A percentile compares a stretch with the other conserved stretches of the same genome.
phyloP scores from a whole-genome alignment of 208 protist genomes.

The Angomonas deanei region DNA sequence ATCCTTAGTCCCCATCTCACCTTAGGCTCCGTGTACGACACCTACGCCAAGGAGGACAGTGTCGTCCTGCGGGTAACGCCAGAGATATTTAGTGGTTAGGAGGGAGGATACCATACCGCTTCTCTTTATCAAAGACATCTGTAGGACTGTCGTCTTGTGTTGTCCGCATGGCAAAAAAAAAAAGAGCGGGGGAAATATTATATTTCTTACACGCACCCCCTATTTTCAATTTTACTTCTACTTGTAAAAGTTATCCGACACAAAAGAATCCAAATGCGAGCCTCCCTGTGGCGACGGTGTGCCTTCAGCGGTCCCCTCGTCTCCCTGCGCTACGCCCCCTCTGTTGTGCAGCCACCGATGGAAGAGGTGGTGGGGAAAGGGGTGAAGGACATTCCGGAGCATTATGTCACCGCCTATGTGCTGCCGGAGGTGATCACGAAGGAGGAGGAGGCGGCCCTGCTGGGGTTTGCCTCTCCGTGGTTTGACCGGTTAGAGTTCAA shows the following conservation, averaged over 20 bases:
- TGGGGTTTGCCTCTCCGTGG: conserved; percentile 54
- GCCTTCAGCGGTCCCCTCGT: conserved; percentile 26
- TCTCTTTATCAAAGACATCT: no score
- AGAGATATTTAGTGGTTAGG: background rate
- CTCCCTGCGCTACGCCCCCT: conserved; percentile 64
- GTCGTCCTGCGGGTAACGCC: background rate
- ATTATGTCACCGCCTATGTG: conserved; percentile 76
- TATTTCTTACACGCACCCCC: no score
- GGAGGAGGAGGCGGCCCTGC: conserved; percentile 56
- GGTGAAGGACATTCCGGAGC: conserved; percentile 46
- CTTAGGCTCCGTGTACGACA: background rate
- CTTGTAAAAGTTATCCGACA: no score
- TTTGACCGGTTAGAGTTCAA: conserved; percentile 70
- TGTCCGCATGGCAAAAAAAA: conserved; percentile 6
- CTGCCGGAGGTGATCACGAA: conserved; percentile 61
- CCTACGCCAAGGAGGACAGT: background rate
- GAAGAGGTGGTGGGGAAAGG: conserved; percentile 65
- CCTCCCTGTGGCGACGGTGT: background rate
- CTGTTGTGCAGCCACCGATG: conserved; percentile 54
- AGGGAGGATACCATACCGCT: background rate
- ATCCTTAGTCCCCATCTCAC: background rate
- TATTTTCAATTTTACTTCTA: no score
- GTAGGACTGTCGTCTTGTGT: no score
- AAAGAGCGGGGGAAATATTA: no score
- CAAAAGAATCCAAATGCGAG: background rate